Conservation (phyloP, 176 grass and related monocot species). For the Oryza longistaminata region DNA sequence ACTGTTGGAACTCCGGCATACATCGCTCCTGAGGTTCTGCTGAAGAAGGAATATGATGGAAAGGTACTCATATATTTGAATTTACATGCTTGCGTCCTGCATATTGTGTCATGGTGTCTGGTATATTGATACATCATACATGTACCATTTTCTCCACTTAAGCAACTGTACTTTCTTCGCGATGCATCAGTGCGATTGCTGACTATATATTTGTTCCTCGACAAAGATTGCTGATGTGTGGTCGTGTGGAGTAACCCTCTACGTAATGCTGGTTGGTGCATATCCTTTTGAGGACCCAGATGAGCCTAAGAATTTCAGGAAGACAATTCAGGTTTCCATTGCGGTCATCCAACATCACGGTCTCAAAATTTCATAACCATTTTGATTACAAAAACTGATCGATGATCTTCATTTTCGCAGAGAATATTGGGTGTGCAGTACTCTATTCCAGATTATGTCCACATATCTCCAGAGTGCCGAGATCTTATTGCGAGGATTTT, state of each 20-base stretch:
- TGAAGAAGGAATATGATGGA: conserved; percentile 81
- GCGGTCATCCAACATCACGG: background rate
- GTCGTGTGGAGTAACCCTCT: conserved; percentile 91
- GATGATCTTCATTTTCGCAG: conserved; percentile 49
- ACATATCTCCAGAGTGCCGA: conserved; percentile 80
- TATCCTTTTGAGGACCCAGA: conserved; percentile 96
- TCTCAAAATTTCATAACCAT: background rate
- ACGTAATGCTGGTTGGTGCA: conserved; percentile 95
- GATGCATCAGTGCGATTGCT: background rate
- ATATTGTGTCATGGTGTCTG: background rate
- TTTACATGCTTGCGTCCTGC: background rate
- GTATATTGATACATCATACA: background rate
- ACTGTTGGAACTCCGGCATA: conserved; percentile 81
- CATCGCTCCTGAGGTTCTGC: conserved; percentile 85
- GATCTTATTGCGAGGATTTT: conserved; percentile 87
- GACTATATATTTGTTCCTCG: conserved; percentile 4
- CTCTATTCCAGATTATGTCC: conserved; percentile 93
- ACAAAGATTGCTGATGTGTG: conserved; percentile 91
- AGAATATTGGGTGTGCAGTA: conserved; percentile 93
- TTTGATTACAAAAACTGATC: conserved; percentile 4
- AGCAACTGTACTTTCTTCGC: background rate
- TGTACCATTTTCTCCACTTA: background rate
- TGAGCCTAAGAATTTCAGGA: conserved; percentile 89
- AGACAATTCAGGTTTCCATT: conserved; percentile 77
- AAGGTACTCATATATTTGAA: conserved; percentile 41